A percentile compares a stretch with the other conserved stretches of the same genome.
These are phyloP conservation scores for Mycena pura DNA, from an alignment of 768 basidiomycete species.

Conservation along the genomic window DNA sequence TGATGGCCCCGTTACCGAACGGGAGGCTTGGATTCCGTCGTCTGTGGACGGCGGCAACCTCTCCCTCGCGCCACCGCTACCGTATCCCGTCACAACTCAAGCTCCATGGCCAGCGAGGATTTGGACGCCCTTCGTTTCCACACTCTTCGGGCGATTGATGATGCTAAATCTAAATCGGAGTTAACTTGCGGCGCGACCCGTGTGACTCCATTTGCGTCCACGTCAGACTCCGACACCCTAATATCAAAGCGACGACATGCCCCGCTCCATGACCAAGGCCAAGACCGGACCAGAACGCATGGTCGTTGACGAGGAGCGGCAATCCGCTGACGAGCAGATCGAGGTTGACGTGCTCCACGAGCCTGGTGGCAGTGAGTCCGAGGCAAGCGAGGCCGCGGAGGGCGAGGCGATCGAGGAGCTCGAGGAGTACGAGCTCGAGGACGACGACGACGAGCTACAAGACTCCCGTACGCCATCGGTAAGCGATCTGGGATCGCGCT, in stretches of 20 bases:
- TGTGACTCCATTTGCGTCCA: slow-evolving; percentile 21
- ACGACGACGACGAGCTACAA: slow-evolving; percentile 25
- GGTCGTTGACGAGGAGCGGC: slow-evolving; percentile 18
- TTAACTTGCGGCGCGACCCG: slow-evolving; percentile 21
- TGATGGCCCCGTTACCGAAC: no score
- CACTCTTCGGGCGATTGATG: slow-evolving; percentile 9
- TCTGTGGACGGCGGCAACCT: no score
- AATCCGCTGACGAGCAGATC: slow-evolving; percentile 19
- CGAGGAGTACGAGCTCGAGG: slow-evolving; percentile 28
- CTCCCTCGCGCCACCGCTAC: no score
- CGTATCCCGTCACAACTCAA: no score
- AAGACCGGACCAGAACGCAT: not conserved
- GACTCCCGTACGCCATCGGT: slow-evolving; percentile 26
- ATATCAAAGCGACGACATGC: slow-evolving; percentile 17
- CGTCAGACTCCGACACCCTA: slow-evolving; percentile 25
- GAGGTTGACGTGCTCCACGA: slow-evolving; percentile 24
- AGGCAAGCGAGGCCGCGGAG: slow-evolving; percentile 15
- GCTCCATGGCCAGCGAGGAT: not conserved
- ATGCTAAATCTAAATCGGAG: slow-evolving; percentile 24
- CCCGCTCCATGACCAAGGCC: not conserved
- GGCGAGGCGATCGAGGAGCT: slow-evolving; percentile 22
- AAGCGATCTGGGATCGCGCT: not conserved
- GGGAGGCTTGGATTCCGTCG: no score
- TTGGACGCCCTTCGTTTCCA: slow-evolving; percentile 1
- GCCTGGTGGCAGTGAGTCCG: slow-evolving; percentile 20